Evolutionary conservation across 495 filamentous ascomycete genomes (phyloP).

Genomic region (Zalerion maritima): DNA sequence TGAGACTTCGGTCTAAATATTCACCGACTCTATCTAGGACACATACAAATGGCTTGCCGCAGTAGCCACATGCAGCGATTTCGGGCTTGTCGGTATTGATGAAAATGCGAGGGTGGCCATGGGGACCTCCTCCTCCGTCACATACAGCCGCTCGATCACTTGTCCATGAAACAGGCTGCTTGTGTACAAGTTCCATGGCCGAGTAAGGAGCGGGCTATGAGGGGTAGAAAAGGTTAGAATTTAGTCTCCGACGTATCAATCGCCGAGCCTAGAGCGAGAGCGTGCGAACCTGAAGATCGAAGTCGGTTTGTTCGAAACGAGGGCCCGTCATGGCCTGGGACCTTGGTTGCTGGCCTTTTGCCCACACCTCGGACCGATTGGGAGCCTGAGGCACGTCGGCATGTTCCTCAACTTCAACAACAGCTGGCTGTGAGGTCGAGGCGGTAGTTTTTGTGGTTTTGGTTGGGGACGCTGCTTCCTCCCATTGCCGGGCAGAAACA

Average conservation of each 20-base stretch:
- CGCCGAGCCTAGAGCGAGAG: neutral
- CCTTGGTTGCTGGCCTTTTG: constrained; percentile 65
- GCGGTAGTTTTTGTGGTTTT: constrained; percentile 41
- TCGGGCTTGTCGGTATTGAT: constrained; percentile 97
- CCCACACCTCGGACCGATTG: constrained; percentile 71
- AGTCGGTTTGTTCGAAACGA: constrained; percentile 90
- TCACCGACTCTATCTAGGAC: neutral
- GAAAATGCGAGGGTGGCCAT: constrained; percentile 84
- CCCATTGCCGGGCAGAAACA: constrained; percentile 20
- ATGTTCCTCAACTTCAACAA: constrained; percentile 47
- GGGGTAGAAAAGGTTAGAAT: neutral
- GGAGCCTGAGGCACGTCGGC: constrained; percentile 62
- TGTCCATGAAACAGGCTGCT: constrained; percentile 85
- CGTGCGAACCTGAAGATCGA: constrained; percentile 66
- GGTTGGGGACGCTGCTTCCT: constrained; percentile 32
- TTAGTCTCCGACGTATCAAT: too few relatives aligned
- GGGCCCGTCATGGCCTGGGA: constrained; percentile 77
- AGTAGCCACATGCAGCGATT: constrained; percentile 82
- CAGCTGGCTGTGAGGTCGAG: constrained; percentile 23
- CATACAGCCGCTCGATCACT: constrained; percentile 69
- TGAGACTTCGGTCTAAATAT: constrained; percentile 2
- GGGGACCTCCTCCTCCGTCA: constrained; percentile 84
- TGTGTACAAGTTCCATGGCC: constrained; percentile 91
- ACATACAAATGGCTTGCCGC: constrained; percentile 78
- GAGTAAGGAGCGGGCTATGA: constrained; percentile 68